Conservation (phyloP, 2,329 filamentous ascomycete genomes). For the Thelonectria discophora region DNA sequence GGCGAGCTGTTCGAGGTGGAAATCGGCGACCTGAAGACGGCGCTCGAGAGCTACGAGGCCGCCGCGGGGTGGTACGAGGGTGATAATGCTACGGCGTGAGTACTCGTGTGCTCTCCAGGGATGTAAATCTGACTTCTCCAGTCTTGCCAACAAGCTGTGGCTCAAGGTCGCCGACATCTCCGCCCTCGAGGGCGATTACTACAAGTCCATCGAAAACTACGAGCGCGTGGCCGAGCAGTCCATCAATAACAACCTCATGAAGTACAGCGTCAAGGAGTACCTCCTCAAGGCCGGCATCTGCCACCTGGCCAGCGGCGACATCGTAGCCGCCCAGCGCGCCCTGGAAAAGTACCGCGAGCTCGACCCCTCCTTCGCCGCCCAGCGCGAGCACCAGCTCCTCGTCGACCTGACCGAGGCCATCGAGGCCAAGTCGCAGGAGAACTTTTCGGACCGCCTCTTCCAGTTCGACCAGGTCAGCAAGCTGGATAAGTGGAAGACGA, state of each 20-base stretch:
- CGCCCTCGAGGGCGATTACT: slow-evolving; percentile 84
- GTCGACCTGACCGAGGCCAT: slow-evolving; percentile 79
- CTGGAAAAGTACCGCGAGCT: slow-evolving; percentile 83
- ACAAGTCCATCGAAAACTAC: slow-evolving; percentile 81
- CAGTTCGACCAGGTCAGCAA: slow-evolving; percentile 93
- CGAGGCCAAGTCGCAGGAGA: slow-evolving; percentile 80
- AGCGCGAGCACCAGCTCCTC: slow-evolving; percentile 84
- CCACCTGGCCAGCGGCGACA: slow-evolving; percentile 77
- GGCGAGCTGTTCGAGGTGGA: slow-evolving; percentile 88
- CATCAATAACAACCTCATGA: slow-evolving; percentile 91
- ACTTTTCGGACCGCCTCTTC: slow-evolving; percentile 86
- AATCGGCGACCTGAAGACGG: slow-evolving; percentile 78
- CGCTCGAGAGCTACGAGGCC: slow-evolving; percentile 83
- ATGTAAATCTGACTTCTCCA: slow-evolving; percentile 44
- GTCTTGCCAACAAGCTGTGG: slow-evolving; percentile 91
- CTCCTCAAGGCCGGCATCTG: slow-evolving; percentile 94
- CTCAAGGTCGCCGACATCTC: slow-evolving; percentile 91
- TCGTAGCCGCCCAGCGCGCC: slow-evolving; percentile 80
- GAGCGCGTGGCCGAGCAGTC: slow-evolving; percentile 83
- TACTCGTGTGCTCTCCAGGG: slow-evolving; percentile 30
- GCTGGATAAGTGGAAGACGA: slow-evolving; percentile 97
- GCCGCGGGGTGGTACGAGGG: slow-evolving; percentile 90
- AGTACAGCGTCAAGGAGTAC: slow-evolving; percentile 94
- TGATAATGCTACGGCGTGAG: slow-evolving; percentile 84
- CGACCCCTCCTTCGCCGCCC: slow-evolving; percentile 78